These are phyloP conservation scores for Didymella arachidicola DNA, from an alignment of 2,329 filamentous ascomycete species.

Conservation along the genomic window DNA sequence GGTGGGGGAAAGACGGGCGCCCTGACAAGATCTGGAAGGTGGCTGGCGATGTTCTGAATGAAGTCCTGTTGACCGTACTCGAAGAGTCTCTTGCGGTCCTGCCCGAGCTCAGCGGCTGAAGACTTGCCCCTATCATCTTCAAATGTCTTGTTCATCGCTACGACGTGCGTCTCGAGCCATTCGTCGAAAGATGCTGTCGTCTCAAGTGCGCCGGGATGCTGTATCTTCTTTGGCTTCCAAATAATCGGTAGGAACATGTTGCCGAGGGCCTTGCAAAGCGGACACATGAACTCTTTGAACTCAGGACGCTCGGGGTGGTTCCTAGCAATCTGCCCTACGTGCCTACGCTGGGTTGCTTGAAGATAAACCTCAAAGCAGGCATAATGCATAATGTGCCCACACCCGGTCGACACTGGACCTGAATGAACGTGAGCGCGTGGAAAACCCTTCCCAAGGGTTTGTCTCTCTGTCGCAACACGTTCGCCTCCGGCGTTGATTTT, in stretches of 20 bases:
- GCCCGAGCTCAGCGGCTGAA: conserved; percentile 34
- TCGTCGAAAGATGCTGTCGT: conserved; percentile 67
- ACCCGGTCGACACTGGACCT: conserved; percentile 87
- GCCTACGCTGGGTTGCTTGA: conserved; percentile 80
- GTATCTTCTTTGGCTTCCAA: conserved; percentile 91
- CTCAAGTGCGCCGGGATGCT: conserved; percentile 76
- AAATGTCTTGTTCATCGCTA: conserved; percentile 60
- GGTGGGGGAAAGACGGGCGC: conserved; percentile 19
- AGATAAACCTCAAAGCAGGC: conserved; percentile 93
- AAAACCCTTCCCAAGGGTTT: conserved; percentile 90
- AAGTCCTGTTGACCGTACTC: conserved; percentile 61
- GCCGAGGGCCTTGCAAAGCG: conserved; percentile 93
- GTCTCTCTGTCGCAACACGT: conserved; percentile 75
- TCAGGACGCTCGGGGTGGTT: conserved; percentile 86
- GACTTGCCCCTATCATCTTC: conserved; percentile 37
- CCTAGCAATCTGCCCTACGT: conserved; percentile 90
- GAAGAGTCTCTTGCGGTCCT: conserved; percentile 59
- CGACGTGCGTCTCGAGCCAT: conserved; percentile 69
- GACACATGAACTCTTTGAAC: conserved; percentile 91
- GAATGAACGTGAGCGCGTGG: conserved; percentile 69
- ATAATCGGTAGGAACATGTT: conserved; percentile 95
- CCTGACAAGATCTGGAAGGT: conserved; percentile 48
- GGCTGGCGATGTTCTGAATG: conserved; percentile 58
- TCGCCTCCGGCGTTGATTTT: conserved; percentile 78
- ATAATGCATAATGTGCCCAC: conserved; percentile 98